These are phyloP conservation scores for Manihot esculenta DNA, from an alignment of 441 rosid genomes.

Conservation along the genomic window DNA sequence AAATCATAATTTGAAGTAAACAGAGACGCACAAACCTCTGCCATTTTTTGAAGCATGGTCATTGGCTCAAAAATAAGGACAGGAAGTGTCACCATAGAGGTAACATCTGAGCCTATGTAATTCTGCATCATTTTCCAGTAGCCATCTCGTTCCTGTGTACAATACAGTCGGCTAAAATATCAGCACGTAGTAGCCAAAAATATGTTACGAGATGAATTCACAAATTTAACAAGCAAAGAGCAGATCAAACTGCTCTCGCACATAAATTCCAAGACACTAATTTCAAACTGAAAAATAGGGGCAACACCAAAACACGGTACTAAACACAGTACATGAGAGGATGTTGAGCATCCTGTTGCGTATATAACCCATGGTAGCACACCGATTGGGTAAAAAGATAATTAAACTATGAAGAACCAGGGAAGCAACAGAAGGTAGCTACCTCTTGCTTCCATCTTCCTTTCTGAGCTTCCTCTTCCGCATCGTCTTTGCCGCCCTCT, in stretches of 20 bases:
- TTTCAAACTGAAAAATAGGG: no score
- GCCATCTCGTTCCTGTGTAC: conserved; percentile 77
- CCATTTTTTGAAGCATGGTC: conserved; percentile 96
- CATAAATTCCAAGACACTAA: no score
- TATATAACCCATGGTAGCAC: neutral
- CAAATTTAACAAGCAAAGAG: no score
- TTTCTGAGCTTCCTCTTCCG: conserved; percentile 85
- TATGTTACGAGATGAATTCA: neutral
- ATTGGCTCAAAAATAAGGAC: conserved; percentile 92
- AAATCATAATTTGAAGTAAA: neutral
- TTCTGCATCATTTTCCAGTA: conserved; percentile 99
- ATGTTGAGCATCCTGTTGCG: neutral
- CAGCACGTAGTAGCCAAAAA: neutral
- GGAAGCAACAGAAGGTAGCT: neutral
- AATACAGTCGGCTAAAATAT: neutral
- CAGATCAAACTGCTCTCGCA: no score
- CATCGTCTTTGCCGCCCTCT: conserved; percentile 93
- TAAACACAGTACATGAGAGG: neutral
- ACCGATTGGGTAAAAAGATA: no score
- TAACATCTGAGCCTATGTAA: conserved; percentile 87
- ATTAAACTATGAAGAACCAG: neutral
- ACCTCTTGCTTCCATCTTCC: conserved; percentile 99
- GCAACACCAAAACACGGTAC: no score
- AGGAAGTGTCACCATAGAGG: conserved; percentile 99
- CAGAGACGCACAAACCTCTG: conserved; percentile 67